Percentiles rank a stretch among this genome's conserved stretches.
Evolutionary conservation across 2,329 filamentous ascomycete species (phyloP).

Genomic region (Fusarium cicatricum): DNA sequence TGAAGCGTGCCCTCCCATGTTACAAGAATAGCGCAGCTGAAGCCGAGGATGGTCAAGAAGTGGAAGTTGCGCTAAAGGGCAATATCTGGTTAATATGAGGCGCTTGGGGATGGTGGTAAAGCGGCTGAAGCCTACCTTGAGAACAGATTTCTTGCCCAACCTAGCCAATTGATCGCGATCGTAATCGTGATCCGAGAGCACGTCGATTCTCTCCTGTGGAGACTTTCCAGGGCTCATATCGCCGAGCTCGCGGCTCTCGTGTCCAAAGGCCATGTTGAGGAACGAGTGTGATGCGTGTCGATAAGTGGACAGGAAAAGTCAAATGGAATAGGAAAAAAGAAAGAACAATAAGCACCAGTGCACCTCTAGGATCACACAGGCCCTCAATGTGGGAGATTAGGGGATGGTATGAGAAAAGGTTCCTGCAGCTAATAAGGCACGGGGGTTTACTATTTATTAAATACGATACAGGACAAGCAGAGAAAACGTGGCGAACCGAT

Average conservation of each 20-base stretch:
- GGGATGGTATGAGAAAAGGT: no score
- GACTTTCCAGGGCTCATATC: slow-evolving; percentile 26
- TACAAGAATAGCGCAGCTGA: slow-evolving; percentile 60
- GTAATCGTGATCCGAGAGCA: slow-evolving; percentile 9
- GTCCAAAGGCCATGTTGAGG: no score
- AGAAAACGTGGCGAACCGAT: no score
- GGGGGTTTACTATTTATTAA: no score
- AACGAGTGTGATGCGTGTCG: no score
- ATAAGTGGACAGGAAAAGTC: no score
- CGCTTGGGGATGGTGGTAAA: neutral
- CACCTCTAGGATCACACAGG: no score
- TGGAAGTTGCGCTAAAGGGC: slow-evolving; percentile 55
- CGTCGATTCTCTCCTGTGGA: slow-evolving; percentile 20
- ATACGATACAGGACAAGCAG: no score
- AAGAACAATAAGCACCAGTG: no score
- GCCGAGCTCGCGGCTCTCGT: slow-evolving; percentile 10
- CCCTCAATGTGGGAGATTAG: no score
- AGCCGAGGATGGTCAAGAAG: slow-evolving; percentile 59
- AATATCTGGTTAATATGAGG: neutral
- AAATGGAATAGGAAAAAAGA: no score
- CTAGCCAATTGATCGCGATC: slow-evolving; percentile 41
- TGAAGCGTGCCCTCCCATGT: slow-evolving; percentile 59
- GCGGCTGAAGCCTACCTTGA: slow-evolving; percentile 28
- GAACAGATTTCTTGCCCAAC: slow-evolving; percentile 43
- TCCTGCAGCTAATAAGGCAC: no score